Base-by-base conservation (phyloP, 768 basidiomycete genomes). In the Strobilomyces confusus region DNA sequence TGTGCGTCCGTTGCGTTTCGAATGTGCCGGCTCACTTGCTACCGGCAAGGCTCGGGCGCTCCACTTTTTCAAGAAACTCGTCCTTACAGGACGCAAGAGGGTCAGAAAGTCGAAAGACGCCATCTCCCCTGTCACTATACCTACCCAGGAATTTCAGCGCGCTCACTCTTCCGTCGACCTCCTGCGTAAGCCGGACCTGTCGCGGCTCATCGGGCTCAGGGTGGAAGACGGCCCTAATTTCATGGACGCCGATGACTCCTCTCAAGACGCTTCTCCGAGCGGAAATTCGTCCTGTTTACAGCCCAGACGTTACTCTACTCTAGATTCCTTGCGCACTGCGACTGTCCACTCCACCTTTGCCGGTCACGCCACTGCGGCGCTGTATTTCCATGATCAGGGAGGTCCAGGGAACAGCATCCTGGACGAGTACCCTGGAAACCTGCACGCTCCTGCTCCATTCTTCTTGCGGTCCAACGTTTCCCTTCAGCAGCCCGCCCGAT, bases 51-150 rank as follows among this genome's bases (percentile, higher is more conserved):
- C 57, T 53, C 74, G 73, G 48, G 73, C 51, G 67, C 64, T 69
- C 65, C 70, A 64, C 58, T 80, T 65, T 49, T 70, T 60, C 67
- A 79, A 59, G 71, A 75, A 59, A 62, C 72, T 62, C 44, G 65
- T 67, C 23, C 29, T 57, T 6, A 73, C 69, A 51, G 67, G 68
- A 32, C 71, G 77, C 32, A 58, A 68, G 37, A 59, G 63, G 41
- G 58, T 44, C 7, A 67, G 62, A 43, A 71, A 63, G 53, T 43
- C 63, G 17, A 67, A 59, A 55, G 65, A 70, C 58, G 57, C 61
- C 19, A n/a, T 64, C 49, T 57, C 64, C 25, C 49, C 66, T 30
- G 55, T 60, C 52, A 20, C 63, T 36, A 51, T 68, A 55, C 59
- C 63, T 49, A 54, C 59, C 46, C 59, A 58, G 7, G 48, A 55